Evolutionary conservation across 805 yeast species (phyloP).

Genomic region (Candida succiphila): DNA sequence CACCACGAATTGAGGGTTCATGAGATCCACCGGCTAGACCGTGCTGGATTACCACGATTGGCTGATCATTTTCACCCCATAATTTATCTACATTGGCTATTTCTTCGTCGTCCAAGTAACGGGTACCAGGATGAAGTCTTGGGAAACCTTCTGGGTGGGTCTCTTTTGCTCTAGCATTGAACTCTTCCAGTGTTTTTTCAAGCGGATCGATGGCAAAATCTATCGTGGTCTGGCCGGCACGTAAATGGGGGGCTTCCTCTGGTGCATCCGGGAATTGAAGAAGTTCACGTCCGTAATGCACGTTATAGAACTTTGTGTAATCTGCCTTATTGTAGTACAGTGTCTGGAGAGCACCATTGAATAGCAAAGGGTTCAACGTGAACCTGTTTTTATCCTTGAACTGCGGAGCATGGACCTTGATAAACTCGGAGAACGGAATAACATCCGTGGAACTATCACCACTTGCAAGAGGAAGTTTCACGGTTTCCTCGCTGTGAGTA

Average conservation of each 20-base stretch:
- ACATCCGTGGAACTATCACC: conserved; percentile 4
- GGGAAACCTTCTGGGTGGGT: conserved; percentile 46
- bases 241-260: conserved; percentile 11
- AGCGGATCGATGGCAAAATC: conserved; percentile 34
- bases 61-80: conserved; percentile 31
- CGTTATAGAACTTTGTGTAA: conserved; percentile 29
- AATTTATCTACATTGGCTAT: conserved; percentile 22
- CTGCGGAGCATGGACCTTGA: conserved; percentile 29
- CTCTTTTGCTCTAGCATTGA: conserved; percentile 21
- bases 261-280: conserved; percentile 27
- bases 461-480: conserved; percentile 12
- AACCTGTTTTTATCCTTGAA: conserved; percentile 27
- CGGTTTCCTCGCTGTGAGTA: conserved; percentile 12
- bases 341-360: conserved; percentile 41
- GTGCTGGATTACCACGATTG: conserved; percentile 54
- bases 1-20: conserved; percentile 59
- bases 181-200: conserved; percentile 14
- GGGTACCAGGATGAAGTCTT: conserved; percentile 57
- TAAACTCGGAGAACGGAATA: conserved; percentile 24
- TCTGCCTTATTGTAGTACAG: conserved; percentile 36
- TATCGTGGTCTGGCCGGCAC: conserved; percentile 32
- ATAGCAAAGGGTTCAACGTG: conserved; percentile 33
- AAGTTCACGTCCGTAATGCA: conserved; percentile 35
- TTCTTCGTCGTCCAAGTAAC: conserved; percentile 43
- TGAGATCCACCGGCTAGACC: conserved; percentile 78